Percentiles rank a stretch among this genome's conserved stretches.
Conservation (phyloP, 2,329 filamentous ascomycete genomes). For the Pyrenochaeta sp. region DNA sequence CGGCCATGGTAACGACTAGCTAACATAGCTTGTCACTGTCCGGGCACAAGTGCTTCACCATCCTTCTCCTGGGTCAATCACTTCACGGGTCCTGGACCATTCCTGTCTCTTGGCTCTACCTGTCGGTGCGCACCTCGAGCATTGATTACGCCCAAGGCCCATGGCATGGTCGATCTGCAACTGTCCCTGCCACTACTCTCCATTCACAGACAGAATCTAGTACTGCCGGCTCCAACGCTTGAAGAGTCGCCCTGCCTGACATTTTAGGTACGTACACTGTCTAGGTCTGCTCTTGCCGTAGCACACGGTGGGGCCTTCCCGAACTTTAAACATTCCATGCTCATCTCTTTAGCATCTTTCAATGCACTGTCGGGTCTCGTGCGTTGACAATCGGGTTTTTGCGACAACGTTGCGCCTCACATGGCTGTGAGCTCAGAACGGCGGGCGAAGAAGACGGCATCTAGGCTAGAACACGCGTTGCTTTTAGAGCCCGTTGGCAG, state of each 20-base stretch:
- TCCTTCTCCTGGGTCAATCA: constrained; percentile 18
- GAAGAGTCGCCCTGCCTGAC: constrained; percentile 39
- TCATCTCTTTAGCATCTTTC: constrained; percentile 38
- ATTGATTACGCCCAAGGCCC: constrained; percentile 39
- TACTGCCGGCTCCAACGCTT: constrained; percentile 50
- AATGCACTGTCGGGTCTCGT: constrained; percentile 39
- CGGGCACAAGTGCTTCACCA: constrained; percentile 37
- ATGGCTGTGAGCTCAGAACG: constrained; percentile 51
- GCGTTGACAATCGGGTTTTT: constrained; percentile 34
- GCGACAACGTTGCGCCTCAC: constrained; percentile 42
- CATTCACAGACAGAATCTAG: constrained; percentile 36
- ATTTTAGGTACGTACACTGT: constrained; percentile 39
- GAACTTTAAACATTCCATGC: constrained; percentile 38
- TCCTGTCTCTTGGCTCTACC: constrained; percentile 36
- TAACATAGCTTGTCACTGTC: constrained; percentile 34
- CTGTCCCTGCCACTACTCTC: constrained; percentile 43
- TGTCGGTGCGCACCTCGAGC: constrained; percentile 37
- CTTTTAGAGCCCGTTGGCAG: constrained; percentile 41
- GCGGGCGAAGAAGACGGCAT: constrained; percentile 45
- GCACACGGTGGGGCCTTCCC: constrained; percentile 27
- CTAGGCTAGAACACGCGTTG: constrained; percentile 43
- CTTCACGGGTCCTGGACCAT: constrained; percentile 30
- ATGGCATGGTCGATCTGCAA: constrained; percentile 46
- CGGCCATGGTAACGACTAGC: constrained; percentile 32
- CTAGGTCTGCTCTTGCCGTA: constrained; percentile 26